Conservation (phyloP, 345 rosid genomes). For the Euclidium syriacum region DNA sequence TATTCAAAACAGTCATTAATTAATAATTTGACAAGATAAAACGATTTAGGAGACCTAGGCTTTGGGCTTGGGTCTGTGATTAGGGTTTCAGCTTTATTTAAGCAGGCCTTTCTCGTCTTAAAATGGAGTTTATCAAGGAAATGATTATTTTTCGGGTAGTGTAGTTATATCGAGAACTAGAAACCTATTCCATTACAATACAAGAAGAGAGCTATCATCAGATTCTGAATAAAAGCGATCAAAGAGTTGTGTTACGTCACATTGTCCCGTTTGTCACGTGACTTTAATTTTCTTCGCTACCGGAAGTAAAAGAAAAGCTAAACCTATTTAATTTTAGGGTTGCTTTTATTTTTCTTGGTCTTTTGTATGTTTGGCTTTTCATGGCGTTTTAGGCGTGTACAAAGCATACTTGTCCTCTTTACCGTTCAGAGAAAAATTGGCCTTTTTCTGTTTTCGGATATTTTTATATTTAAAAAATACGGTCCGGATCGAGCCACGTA, state of each 20-base stretch:
- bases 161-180: not conserved
- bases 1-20: not conserved
- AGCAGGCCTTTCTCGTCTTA: not conserved
- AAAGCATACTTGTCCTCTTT: constrained; percentile 15
- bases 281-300: not conserved
- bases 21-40: not conserved
- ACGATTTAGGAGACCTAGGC: not conserved
- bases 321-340: not conserved
- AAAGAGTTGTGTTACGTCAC: constrained; percentile 10
- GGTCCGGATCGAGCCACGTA: constrained; percentile 6
- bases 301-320: not conserved
- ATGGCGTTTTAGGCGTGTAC: constrained; percentile 12
- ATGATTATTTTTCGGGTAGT: not conserved
- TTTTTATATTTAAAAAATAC: not conserved
- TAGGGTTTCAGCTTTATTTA: not conserved
- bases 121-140: not conserved
- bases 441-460: constrained; percentile 5
- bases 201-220: not conserved
- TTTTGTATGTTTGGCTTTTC: constrained; percentile 17
- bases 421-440: not conserved
- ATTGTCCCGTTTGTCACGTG: constrained; percentile 17
- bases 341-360: constrained; percentile 7
- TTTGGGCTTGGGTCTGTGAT: constrained; percentile 7
- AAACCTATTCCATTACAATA: not conserved
- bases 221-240: not conserved